Conservation (phyloP, 345 rosid species). For the Gossypium bickii region DNA sequence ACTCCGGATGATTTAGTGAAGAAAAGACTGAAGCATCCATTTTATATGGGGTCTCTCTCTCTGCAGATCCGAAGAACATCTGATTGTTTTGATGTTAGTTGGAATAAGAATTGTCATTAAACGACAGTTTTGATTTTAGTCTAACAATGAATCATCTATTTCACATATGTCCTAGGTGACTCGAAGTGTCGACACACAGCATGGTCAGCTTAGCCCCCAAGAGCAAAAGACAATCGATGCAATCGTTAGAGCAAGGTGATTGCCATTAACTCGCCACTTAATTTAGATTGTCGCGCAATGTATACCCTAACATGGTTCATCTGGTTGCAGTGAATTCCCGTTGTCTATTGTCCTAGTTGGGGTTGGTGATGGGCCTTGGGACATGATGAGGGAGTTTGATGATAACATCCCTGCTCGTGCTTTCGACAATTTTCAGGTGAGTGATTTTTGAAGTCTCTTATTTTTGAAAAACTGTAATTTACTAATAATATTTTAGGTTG, state of each 20-base stretch:
- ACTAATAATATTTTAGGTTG: not conserved
- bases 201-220: constrained; percentile 72
- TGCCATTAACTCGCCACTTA: constrained; percentile 11
- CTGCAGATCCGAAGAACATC: not conserved
- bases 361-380: constrained; percentile 98
- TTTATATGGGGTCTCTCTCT: not conserved
- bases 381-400: constrained; percentile 88
- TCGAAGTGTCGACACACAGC: constrained; percentile 65
- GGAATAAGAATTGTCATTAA: not conserved
- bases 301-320: constrained; percentile 4
- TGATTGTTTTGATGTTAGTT: not conserved
- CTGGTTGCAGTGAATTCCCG: constrained; percentile 60
- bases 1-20: not conserved
- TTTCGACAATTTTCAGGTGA: constrained; percentile 84
- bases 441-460: not conserved
- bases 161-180: constrained; percentile 49
- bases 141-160: not conserved
- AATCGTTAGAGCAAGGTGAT: constrained; percentile 82
- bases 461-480: not conserved
- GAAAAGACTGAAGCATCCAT: not conserved
- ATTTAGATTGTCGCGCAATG: not conserved
- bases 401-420: constrained; percentile 89
- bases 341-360: constrained; percentile 85
- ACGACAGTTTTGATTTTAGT: not conserved
- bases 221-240: constrained; percentile 79